These are phyloP conservation scores for Tetraselmis striata DNA, from an alignment of 139 green algal genomes.

Conservation along the genomic window DNA sequence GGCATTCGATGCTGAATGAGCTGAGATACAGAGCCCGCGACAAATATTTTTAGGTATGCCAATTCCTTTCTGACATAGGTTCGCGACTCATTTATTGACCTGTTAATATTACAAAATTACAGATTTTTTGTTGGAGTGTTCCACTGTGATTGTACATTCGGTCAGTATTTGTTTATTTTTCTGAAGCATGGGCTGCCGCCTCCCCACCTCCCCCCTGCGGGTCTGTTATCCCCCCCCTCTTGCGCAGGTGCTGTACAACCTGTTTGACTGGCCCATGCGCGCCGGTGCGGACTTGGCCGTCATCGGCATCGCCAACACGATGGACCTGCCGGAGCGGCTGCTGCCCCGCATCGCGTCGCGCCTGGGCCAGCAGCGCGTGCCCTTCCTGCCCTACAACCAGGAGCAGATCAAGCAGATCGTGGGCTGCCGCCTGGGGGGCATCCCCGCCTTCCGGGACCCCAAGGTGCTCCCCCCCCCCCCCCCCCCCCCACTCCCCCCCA, in stretches of 20 bases:
- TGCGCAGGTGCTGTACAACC: conserved; percentile 89
- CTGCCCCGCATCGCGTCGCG: conserved; percentile 78
- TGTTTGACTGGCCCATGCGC: conserved; percentile 91
- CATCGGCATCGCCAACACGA: conserved; percentile 95
- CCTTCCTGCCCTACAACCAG: conserved; percentile 72
- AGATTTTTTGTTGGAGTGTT: too few species aligned
- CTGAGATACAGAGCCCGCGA: too few species aligned
- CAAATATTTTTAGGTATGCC: too few species aligned
- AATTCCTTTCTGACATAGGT: too few species aligned
- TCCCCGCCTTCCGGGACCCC: conserved; percentile 29
- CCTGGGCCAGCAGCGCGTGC: conserved; percentile 53
- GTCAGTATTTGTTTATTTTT: too few species aligned
- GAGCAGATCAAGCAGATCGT: conserved; percentile 74
- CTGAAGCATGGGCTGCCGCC: too few species aligned
- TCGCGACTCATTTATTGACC: too few species aligned
- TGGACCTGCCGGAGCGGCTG: conserved; percentile 92
- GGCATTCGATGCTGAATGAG: too few species aligned
- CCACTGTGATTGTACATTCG: too few species aligned
- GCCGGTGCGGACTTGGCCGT: conserved; percentile 61
- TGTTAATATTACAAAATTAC: too few species aligned
- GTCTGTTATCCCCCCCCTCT: neutral
- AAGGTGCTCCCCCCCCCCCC: conserved; percentile 40
- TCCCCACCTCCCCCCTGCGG: neutral
- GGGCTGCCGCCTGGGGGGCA: conserved; percentile 45
- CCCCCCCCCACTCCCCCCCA: too few species aligned